Evolutionary conservation across 1,139 yeast species (phyloP).

Genomic region (Kodamaea fungicola): DNA sequence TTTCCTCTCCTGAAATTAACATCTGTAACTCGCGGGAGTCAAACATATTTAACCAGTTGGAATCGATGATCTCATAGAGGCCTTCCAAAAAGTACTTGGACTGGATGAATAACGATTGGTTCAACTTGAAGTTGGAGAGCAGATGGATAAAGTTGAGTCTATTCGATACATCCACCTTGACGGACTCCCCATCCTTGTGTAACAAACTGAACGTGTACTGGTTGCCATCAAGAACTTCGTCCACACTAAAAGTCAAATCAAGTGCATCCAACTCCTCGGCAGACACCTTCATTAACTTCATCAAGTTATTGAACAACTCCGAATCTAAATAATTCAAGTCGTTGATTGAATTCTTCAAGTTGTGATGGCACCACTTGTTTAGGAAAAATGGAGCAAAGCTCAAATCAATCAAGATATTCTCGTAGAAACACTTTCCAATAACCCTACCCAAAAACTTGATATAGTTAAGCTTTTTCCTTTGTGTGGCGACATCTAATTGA

Average conservation of each 20-base stretch:
- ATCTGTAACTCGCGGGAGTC: constrained; percentile 79
- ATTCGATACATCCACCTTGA: constrained; percentile 58
- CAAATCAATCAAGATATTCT: constrained; percentile 74
- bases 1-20: constrained; percentile 76
- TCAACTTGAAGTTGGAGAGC: constrained; percentile 75
- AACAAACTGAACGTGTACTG: constrained; percentile 52
- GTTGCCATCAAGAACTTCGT: constrained; percentile 39
- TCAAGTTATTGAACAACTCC: constrained; percentile 62
- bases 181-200: constrained; percentile 52
- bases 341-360: constrained; percentile 61
- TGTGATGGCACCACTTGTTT: constrained; percentile 57
- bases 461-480: constrained; percentile 33
- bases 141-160: constrained; percentile 73
- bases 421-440: constrained; percentile 89
- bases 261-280: constrained; percentile 55
- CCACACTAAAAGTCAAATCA: constrained; percentile 64
- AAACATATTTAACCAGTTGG: constrained; percentile 80
- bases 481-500: constrained; percentile 24
- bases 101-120: constrained; percentile 57
- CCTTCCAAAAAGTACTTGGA: constrained; percentile 70
- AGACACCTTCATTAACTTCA: constrained; percentile 56
- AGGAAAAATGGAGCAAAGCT: constrained; percentile 86
- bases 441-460: constrained; percentile 71
- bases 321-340: constrained; percentile 72
- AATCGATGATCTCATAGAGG: constrained; percentile 60